Base-by-base conservation (phyloP, 345 rosid species). In the Pelargonium nanum region DNA sequence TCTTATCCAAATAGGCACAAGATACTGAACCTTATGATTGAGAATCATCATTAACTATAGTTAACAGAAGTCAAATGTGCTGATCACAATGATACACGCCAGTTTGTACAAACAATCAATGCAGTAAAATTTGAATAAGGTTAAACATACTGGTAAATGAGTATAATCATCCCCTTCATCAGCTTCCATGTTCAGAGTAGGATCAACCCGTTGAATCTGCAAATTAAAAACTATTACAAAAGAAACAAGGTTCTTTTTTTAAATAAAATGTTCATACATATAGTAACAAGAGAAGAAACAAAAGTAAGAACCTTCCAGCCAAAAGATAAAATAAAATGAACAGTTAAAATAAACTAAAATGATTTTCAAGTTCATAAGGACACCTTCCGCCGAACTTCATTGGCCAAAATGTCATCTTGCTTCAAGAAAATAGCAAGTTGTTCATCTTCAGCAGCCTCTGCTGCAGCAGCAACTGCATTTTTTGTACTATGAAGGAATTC, bases 381-480 rank as follows among this genome's bases (percentile, higher is more conserved):
- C 66, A 89, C 99, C 97, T 93, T 89, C 59, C 62, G 78, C 24
- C 83, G 85, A 70, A 83, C 75, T 79, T 93, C 97, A 63, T 50
- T 74, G 26, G 91, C 91, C 83, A 93, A 80, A 62, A 89, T 84
- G 63, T 84, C 88, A 78, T 93, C 97, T 68, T 81, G 88, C 81
- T 78, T 93, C 59, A 93, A 78, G 61, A 93, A 89, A 67, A 89
- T 76, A 44, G 94, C 96, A 70, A 93, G 96, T 64, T 85, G 96
- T 77, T 89, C 96, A 63, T 93, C 99, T 79, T 93, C 99, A 58
- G 97, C 99, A 64, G 97, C 97, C 70, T 89, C 99, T 22, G 99
- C 99, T 66, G 84, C 89, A 20, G 85, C 90, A 67, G 94, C 87
- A 65, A 74, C 68, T 69, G 80, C 76, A 72, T 83, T 87, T 78